phyloP scores from a whole-genome alignment of 2,329 filamentous ascomycete species.

The Graphilbum fragrans region DNA sequence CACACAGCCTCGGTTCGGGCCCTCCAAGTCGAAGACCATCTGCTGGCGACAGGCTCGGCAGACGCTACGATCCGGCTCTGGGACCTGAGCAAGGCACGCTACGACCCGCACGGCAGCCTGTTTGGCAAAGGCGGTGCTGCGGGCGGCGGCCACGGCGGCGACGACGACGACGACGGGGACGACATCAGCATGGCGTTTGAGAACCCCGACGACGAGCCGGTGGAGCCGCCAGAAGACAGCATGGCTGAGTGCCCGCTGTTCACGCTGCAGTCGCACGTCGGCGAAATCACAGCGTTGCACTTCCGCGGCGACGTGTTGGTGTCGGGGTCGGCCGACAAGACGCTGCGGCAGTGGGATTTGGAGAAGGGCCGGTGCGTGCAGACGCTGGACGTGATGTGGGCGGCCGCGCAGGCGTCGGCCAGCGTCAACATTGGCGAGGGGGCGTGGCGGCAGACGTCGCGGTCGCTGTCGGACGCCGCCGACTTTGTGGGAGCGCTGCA shows the following conservation, averaged over 20 bases:
- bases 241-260: slow-evolving; percentile 87
- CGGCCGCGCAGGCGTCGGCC: slow-evolving; percentile 76
- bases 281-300: slow-evolving; percentile 87
- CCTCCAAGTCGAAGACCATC: slow-evolving; percentile 89
- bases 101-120: slow-evolving; percentile 56
- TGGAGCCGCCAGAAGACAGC: slow-evolving; percentile 63
- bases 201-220: slow-evolving; percentile 52
- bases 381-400: slow-evolving; percentile 96
- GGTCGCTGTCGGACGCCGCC: slow-evolving; percentile 63
- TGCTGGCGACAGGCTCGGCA: slow-evolving; percentile 86
- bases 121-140: slow-evolving; percentile 53
- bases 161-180: slow-evolving; percentile 33
- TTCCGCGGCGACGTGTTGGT: slow-evolving; percentile 83
- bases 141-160: slow-evolving; percentile 38
- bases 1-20: slow-evolving; percentile 89
- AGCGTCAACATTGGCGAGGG: slow-evolving; percentile 28
- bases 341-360: slow-evolving; percentile 92
- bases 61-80: slow-evolving; percentile 91
- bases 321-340: slow-evolving; percentile 95
- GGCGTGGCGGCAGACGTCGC: slow-evolving; percentile 64
- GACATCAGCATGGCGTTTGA: slow-evolving; percentile 62
- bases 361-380: slow-evolving; percentile 96
- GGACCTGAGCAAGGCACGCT: slow-evolving; percentile 84
- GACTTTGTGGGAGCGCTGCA: slow-evolving; percentile 93
- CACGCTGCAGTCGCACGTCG: slow-evolving; percentile 79